Base-by-base conservation (phyloP, 2,329 filamentous ascomycete species). In the Colletotrichum sp. region DNA sequence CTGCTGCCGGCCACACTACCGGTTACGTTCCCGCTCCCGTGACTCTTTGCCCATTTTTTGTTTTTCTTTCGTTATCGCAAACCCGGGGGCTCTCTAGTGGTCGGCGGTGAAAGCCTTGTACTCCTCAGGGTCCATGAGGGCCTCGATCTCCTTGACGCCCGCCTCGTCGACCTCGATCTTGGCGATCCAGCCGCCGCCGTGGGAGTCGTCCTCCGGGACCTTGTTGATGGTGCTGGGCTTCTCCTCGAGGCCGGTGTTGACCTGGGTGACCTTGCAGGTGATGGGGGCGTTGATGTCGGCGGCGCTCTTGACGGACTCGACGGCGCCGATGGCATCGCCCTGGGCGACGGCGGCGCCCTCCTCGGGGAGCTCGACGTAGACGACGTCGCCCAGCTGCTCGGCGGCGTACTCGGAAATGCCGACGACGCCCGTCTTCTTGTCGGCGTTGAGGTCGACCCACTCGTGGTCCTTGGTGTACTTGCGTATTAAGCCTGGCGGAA, bases 301-400 rank as follows among this genome's bases (percentile, higher is more conserved):
- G n/a, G 97, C 97, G 77, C 94, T 97, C 90, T 99, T 99, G 86
- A 99, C 97, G 4, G 96, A 98, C 89, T 99, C 97, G 80, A 99
- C 96, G 76, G 96, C 96, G 79, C 97, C 97, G 80, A 98, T 94
- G 78, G 94, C 90, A 83, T 98, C 96, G 81, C 96, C 96, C 73
- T 93, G 91, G 74, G 87, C 86, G 77, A 98, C 90, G 80, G 93
- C 91, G 80, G 93, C 88, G 78, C 92, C 93, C 71, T 89, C 83
- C 79, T 93, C 89, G 72, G 97, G 97, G 34, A 99, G 94, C 89
- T 99, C 97, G 82, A 98, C 96, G 88, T 94, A 99, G 83, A 99
- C 96, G 75, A 98, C 96, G 84, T 99, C 97, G 79, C 97, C 97
- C 77, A 99, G 94, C 79, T 95, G 93, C 81, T 97, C 92, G 79